These are phyloP conservation scores for Chytriomyces hyalinus DNA, from an alignment of 192 early-diverging fungal species.

Conservation along the genomic window DNA sequence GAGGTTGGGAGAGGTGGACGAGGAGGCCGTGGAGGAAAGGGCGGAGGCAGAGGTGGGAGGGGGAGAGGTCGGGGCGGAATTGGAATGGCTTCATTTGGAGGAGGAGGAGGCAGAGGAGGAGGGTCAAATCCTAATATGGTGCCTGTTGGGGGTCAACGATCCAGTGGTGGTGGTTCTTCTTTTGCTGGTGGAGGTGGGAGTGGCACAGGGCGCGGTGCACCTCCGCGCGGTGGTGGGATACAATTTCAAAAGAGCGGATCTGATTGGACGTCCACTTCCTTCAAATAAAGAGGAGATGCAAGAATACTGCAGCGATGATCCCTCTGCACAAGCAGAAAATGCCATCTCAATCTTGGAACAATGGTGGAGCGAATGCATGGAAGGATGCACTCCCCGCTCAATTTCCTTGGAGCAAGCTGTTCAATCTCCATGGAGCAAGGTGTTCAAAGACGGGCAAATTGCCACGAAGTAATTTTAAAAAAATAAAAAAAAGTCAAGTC, in stretches of 20 bases:
- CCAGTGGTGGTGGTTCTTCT: background rate
- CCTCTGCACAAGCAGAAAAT: background rate
- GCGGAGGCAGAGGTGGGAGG: constrained; percentile 56
- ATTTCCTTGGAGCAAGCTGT: too few relatives aligned
- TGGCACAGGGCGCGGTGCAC: background rate
- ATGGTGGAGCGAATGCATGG: background rate
- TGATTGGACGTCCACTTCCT: constrained; percentile 30
- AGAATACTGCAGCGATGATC: background rate
- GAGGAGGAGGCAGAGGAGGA: constrained; percentile 55
- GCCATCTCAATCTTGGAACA: background rate
- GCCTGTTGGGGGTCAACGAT: constrained; percentile 34
- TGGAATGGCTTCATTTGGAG: constrained; percentile 32
- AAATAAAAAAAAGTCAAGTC: background rate
- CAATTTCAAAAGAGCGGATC: constrained; percentile 22
- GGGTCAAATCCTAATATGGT: constrained; percentile 47
- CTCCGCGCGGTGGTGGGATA: constrained; percentile 12
- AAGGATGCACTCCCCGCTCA: background rate
- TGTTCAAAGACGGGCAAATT: background rate
- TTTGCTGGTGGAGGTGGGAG: constrained; percentile 16
- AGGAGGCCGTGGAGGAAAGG: constrained; percentile 50
- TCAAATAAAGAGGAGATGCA: background rate
- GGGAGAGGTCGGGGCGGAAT: constrained; percentile 47
- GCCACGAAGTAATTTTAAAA: background rate
- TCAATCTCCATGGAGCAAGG: background rate
- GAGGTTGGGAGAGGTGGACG: constrained; percentile 52